Evolutionary conservation across 345 rosid genomes (phyloP), one percentile per base, ranked within the genome.

Genomic region (Lumnitzera littorea): DNA sequence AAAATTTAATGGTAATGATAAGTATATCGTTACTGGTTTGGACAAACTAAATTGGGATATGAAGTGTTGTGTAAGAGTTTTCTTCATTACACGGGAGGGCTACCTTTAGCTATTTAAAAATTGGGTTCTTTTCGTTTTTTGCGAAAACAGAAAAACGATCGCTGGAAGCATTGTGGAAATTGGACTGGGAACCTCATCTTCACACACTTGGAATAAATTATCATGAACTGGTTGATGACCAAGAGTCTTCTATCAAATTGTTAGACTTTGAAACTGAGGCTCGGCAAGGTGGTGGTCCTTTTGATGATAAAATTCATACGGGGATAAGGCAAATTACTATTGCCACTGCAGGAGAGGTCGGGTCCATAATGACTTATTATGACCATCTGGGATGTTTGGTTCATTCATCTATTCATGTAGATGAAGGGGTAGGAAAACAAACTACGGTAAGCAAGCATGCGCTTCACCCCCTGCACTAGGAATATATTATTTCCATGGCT

Each of bases 11-110:
- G 17, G 69, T 2, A 16, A 58, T 48, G n/a, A 13, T 5, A 58
- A 24, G 12, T 52, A 41, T 25, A 4, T 47, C 15, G 63, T 59
- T 3, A 16, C 56, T 1, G 56, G 55, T 15, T 24, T 66, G 36
- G 46, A 17, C 29, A 15, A 3, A 11, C 46, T 14, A 14, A 51
- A 47, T 59, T 51, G 46, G 70, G 57, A 2, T 52, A 43, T 3
- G 51, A 10, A 12, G 62, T 46, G 9, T 31, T 66, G 53, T 66
- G 11, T 3, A 47, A 47, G 46, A 27, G 25, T 43, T 47, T 60
- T 23, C 53, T 59, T 12, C 24, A 51, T 50, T 64, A 64, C 20
- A 48, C 56, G 10, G 62, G 62, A 13, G 62, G 62, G 6, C 27
- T 48, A 2, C 62, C 68, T 5, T 16, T 0, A 1, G 23, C 52